phyloP scores from a whole-genome alignment of 495 filamentous ascomycete genomes.

The Penicillium daleae region DNA sequence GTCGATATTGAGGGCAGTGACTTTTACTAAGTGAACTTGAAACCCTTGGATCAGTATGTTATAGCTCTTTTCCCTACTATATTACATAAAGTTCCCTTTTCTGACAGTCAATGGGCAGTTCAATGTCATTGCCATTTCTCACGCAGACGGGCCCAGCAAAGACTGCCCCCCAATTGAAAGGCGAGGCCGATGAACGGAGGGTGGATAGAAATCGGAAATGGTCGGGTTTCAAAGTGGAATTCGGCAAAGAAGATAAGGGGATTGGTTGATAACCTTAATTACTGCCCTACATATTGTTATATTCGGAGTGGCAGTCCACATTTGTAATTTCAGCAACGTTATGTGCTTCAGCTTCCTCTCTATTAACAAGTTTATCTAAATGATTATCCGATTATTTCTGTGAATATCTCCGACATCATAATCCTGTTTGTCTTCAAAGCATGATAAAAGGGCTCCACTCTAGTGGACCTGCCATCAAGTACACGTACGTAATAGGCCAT shows the following conservation, averaged over 20 bases:
- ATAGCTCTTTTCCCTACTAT: background rate
- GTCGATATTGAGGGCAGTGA: background rate
- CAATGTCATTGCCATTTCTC: background rate
- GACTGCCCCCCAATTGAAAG: background rate
- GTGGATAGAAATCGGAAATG: background rate
- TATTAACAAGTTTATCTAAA: no score
- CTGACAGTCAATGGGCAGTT: background rate
- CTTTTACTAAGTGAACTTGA: background rate
- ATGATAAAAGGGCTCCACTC: no score
- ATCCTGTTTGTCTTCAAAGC: no score
- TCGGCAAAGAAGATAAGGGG: background rate
- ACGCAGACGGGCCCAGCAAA: background rate
- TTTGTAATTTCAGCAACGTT: no score
- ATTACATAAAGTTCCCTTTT: background rate
- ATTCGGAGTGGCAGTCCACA: no score
- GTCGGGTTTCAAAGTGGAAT: background rate
- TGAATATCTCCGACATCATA: no score
- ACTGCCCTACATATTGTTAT: no score
- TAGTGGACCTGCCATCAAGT: no score
- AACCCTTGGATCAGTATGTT: background rate
- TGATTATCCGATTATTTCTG: no score
- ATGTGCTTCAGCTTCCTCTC: no score
- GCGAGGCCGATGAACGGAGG: slow-evolving; percentile 1
- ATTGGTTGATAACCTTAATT: background rate
- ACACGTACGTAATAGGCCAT: no score